Evolutionary conservation across 2,329 filamentous ascomycete species (phyloP).

Genomic region (Sphaerulina populicola): DNA sequence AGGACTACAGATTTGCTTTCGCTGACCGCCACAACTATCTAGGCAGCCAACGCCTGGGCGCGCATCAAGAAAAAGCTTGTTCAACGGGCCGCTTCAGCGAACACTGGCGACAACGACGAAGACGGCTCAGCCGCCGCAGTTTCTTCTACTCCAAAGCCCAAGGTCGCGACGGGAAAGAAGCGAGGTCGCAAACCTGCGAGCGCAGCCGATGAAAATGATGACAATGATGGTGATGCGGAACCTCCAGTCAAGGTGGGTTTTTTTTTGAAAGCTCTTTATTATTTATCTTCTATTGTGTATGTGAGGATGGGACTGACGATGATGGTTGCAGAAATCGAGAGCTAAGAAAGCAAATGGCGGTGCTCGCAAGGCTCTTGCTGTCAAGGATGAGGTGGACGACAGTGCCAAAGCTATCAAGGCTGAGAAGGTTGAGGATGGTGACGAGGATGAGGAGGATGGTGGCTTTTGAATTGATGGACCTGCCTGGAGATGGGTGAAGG

Average conservation of each 20-base stretch:
- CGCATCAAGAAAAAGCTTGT: constrained; percentile 31
- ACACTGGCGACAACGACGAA: background rate
- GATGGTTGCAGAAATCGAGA: constrained; percentile 21
- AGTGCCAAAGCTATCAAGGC: constrained; percentile 6
- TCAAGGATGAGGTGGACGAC: constrained; percentile 13
- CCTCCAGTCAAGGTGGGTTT: constrained; percentile 18
- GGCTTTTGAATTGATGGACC: too few species aligned
- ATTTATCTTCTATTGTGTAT: background rate
- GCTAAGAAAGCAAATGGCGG: constrained; percentile 12
- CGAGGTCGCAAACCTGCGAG: constrained; percentile 15
- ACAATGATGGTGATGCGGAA: constrained; percentile 15
- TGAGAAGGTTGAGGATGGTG: constrained; percentile 18
- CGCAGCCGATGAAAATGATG: constrained; percentile 5
- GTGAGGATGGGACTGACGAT: background rate
- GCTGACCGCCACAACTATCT: background rate
- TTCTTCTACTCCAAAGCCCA: constrained; percentile 13
- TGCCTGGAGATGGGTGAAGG: background rate
- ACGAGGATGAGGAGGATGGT: constrained; percentile 2
- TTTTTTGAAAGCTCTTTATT: background rate
- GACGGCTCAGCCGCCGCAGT: background rate
- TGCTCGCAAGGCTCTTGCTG: background rate
- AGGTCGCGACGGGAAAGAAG: constrained; percentile 19
- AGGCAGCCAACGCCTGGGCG: constrained; percentile 30
- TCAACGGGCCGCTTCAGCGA: constrained; percentile 9
- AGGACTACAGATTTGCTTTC: background rate